Conservation (phyloP, 345 rosid genomes). For the Aquilaria sinensis region DNA sequence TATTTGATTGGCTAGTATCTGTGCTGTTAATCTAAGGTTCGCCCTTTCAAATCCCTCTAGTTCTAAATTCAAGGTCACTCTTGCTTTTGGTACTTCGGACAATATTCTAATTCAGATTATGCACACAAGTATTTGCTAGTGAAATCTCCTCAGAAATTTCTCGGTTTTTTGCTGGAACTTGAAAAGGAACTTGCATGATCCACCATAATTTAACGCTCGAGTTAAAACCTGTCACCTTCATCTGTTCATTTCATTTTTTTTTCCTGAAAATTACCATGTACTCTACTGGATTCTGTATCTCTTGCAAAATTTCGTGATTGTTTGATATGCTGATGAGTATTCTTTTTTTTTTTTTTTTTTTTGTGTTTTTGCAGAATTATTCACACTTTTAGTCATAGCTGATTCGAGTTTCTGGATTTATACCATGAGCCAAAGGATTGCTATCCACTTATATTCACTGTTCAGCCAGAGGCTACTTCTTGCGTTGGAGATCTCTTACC, state of each 20-base stretch:
- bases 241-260: too few species aligned
- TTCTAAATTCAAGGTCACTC: neutral
- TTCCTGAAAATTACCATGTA: too few species aligned
- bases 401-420: slow-evolving; percentile 19
- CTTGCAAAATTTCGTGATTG: too few species aligned
- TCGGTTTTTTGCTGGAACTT: too few species aligned
- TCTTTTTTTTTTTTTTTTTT: neutral
- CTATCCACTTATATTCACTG: slow-evolving; percentile 1
- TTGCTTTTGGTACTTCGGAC: too few species aligned
- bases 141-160: too few species aligned
- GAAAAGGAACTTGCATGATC: too few species aligned
- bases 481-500: slow-evolving; percentile 3
- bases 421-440: slow-evolving; percentile 14
- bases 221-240: too few species aligned
- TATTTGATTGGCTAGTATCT: slow-evolving; percentile 31
- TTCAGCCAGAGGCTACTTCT: slow-evolving; percentile 9
- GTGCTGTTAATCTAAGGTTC: slow-evolving; percentile 40
- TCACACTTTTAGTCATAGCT: slow-evolving; percentile 26
- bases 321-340: slow-evolving; percentile 1
- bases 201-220: too few species aligned
- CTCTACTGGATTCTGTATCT: too few species aligned
- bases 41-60: slow-evolving; percentile 7
- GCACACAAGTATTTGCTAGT: too few species aligned
- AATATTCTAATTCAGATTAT: too few species aligned
- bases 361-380: slow-evolving; percentile 29